Evolutionary conservation across 2,329 filamentous ascomycete genomes (phyloP), one percentile per base, ranked within the genome.

Genomic region (Curvularia lunata): DNA sequence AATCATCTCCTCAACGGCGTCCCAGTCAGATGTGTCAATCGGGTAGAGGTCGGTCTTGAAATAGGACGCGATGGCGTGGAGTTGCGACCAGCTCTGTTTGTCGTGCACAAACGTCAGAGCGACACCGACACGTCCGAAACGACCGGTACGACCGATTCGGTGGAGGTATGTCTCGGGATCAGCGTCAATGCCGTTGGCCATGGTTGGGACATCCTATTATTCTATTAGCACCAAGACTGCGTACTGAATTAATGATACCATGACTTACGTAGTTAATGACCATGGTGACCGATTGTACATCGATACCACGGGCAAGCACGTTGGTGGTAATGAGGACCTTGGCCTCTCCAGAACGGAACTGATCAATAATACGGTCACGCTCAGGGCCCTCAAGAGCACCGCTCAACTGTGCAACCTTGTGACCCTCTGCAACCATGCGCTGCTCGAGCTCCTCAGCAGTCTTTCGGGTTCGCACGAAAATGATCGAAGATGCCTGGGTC

Each of bases 321-420:
- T 99, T 99, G 67, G 95, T 99, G 1, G 95, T 96, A 73, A 99
- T 97, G 61, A 99, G 88, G 8, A 99, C 95, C 81, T 99, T 99
- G 71, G 92, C 92, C 58, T 89, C 85, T 38, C 94, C 94, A 43
- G 81, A 85, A 57, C 95, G 88, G 85, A 99, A 99, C 56, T 90
- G 86, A 71, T 94, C 87, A 60, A 99, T 88, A 60, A 98, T 86
- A 1, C 84, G 80, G 71, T 99, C 95, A 78, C 95, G 90, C 71
- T 93, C 88, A 32, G 80, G 80, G 25, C 92, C 93, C 63, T 98
- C 93, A 61, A 94, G 88, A 38, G 89, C 92, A 74, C 92, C 93
- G 67, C 96, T 95, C 61, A 99, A 82, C 21, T 91, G 92, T 5
- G 91, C 92, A 21, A 98, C 92, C 69, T 91, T 91, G 82, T 99